Conservation (phyloP, 768 basidiomycete species). For the Lactarius evosmus region DNA sequence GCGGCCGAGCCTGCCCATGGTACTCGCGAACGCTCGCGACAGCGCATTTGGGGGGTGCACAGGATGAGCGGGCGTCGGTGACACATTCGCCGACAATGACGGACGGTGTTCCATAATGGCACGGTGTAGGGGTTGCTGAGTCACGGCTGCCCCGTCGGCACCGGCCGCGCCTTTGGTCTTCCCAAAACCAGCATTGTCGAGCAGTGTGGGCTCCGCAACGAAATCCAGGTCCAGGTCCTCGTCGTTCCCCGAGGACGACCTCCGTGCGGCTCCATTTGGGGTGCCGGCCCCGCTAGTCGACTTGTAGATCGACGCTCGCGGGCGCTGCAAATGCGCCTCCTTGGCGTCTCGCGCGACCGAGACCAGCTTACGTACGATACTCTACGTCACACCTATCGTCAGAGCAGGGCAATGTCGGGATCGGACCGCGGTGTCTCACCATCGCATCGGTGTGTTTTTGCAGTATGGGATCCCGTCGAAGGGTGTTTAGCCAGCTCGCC, state of each 20-base stretch:
- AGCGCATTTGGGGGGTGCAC: constrained; percentile 56
- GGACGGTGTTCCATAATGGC: constrained; percentile 49
- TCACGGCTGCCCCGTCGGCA: constrained; percentile 33
- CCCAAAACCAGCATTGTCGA: constrained; percentile 22
- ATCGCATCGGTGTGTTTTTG: constrained; percentile 63
- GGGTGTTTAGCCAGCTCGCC: constrained; percentile 78
- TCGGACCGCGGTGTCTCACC: constrained; percentile 44
- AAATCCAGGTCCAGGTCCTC: constrained; percentile 81
- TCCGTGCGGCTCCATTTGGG: constrained; percentile 31
- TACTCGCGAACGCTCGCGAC: constrained; percentile 74
- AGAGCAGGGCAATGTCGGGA: constrained; percentile 15
- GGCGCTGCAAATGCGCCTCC: constrained; percentile 45
- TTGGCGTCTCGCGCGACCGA: constrained; percentile 84
- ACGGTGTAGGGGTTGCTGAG: constrained; percentile 59
- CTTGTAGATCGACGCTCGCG: constrained; percentile 36
- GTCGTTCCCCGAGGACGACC: constrained; percentile 46
- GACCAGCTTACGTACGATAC: constrained; percentile 75
- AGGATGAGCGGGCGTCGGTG: constrained; percentile 47
- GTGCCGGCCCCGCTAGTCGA: constrained; percentile 27
- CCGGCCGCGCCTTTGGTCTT: constrained; percentile 15
- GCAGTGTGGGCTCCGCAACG: constrained; percentile 45
- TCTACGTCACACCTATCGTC: constrained; percentile 41
- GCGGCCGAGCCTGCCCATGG: constrained; percentile 76
- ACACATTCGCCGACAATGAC: constrained; percentile 36
- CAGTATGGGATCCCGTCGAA: constrained; percentile 68